Base-by-base conservation (phyloP, 1,139 yeast species). In the Suhomyces chickasaworum region DNA sequence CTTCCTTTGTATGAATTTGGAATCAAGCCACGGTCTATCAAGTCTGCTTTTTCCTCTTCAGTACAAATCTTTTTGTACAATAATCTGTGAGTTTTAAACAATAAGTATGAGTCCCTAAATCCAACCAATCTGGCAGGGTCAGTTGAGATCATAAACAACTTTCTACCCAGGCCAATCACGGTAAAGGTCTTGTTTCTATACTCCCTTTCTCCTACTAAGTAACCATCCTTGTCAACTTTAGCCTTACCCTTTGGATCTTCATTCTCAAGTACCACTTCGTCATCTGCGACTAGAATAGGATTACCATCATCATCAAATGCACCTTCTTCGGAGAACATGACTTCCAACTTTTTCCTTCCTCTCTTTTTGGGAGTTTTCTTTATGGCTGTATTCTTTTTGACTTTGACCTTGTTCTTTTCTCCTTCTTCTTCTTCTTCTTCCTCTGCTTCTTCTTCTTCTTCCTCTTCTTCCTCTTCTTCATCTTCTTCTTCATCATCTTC, bases 71-170 rank as follows among this genome's bases (percentile, higher is more conserved):
- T 81, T 62, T 91, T 89, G 71, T 79, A 86, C 45, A 93, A 73
- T 41, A 77, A 69, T 46, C 77, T 72, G 66, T 93, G 97, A 43
- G 91, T 88, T 61, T 90, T 95, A 71, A 93, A 93, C 51, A 93
- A 75, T 47, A 90, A 75, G 59, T 93, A 91, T 1, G 97, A 89
- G 63, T 93, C 99, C 57, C 98, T 78, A 68, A 90, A 90, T 3
- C 98, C 98, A 55, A 91, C 90, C 58, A 91, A 81, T 55, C 98
- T 77, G 0, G 99, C 98, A 1, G 97, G 97, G 61, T 91, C 98
- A 0, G 98, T 91, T 1, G 97, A 87, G 39, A 93, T 79, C 96
- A 93, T 90, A 64, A 82, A 93, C 48, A 84, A 74, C 52, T 83
- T 75, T 33, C 82, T 79, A 3, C 96, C 97, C 48, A 84, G 80